Conservation (phyloP, 805 yeast species). For the Saturnispora saitoi region DNA sequence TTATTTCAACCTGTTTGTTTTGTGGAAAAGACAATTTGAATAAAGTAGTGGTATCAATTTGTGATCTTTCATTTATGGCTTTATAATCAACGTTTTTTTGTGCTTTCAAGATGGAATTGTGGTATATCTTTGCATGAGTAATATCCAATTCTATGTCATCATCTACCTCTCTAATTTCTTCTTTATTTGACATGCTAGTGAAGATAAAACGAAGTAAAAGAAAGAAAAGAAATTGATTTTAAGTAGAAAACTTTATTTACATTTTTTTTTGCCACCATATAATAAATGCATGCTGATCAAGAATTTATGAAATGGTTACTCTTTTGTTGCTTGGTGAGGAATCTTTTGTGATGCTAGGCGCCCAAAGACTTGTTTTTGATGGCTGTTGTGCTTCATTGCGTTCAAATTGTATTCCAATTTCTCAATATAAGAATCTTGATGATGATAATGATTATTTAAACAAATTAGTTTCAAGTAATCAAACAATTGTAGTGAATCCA, state of each 20-base stretch:
- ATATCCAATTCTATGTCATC: not conserved
- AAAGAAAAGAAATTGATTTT: not conserved
- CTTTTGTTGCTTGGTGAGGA: not conserved
- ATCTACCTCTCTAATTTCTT: not conserved
- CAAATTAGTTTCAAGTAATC: not conserved
- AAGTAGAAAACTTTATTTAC: not conserved
- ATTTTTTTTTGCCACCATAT: not conserved
- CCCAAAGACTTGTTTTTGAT: not conserved
- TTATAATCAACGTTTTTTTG: not conserved
- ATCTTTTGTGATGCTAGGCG: not conserved
- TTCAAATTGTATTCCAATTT: too few species aligned
- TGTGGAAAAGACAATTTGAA: constrained; percentile 2
- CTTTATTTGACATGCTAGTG: not conserved
- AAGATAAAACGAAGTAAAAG: not conserved
- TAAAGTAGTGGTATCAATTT: not conserved
- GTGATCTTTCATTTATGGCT: not conserved
- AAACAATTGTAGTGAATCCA: not conserved
- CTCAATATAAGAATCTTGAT: not conserved
- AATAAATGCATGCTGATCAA: not conserved
- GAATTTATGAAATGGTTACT: not conserved
- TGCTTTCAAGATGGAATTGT: not conserved
- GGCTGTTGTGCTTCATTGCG: not conserved
- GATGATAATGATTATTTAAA: not conserved
- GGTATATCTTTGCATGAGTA: constrained; percentile 1
- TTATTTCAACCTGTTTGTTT: not conserved